Percentiles rank a stretch among this genome's conserved stretches.
Evolutionary conservation across 805 yeast genomes (phyloP).

Genomic region (Lipomyces chichibuensis): DNA sequence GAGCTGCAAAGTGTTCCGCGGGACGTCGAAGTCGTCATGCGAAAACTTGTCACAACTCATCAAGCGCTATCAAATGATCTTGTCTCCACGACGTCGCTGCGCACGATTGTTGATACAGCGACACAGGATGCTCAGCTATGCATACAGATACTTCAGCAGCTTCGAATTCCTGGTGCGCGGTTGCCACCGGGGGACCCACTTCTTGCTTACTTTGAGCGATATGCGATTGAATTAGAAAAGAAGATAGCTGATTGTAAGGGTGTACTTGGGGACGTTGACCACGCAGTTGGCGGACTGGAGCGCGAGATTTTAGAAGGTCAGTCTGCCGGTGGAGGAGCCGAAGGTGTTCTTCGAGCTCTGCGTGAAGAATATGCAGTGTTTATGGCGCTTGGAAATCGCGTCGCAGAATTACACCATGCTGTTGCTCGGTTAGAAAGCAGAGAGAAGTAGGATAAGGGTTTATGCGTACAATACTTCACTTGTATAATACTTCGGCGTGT

Average conservation of each 20-base stretch:
- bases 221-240: slow-evolving; percentile 48
- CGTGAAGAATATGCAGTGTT: slow-evolving; percentile 67
- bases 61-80: slow-evolving; percentile 33
- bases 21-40: slow-evolving; percentile 56
- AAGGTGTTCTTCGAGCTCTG: slow-evolving; percentile 39
- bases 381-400: slow-evolving; percentile 70
- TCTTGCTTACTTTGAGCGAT: slow-evolving; percentile 56
- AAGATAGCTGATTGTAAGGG: slow-evolving; percentile 56
- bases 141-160: slow-evolving; percentile 27
- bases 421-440: slow-evolving; percentile 42
- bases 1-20: slow-evolving; percentile 57
- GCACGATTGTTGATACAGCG: slow-evolving; percentile 25
- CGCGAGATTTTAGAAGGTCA: slow-evolving; percentile 27
- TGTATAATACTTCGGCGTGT: not conserved
- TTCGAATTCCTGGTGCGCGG: slow-evolving; percentile 32
- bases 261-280: slow-evolving; percentile 55
- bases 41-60: slow-evolving; percentile 33
- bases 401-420: slow-evolving; percentile 69
- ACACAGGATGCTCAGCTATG: slow-evolving; percentile 29
- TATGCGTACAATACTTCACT: not conserved
- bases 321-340: slow-evolving; percentile 23
- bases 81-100: slow-evolving; percentile 23
- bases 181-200: slow-evolving; percentile 51
- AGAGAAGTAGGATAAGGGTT: slow-evolving; percentile 16
- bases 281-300: slow-evolving; percentile 53